A percentile compares a stretch with the other conserved stretches of the same genome.
phyloP scores from a whole-genome alignment of 176 grass and related monocot genomes.

The Oryza officinalis region DNA sequence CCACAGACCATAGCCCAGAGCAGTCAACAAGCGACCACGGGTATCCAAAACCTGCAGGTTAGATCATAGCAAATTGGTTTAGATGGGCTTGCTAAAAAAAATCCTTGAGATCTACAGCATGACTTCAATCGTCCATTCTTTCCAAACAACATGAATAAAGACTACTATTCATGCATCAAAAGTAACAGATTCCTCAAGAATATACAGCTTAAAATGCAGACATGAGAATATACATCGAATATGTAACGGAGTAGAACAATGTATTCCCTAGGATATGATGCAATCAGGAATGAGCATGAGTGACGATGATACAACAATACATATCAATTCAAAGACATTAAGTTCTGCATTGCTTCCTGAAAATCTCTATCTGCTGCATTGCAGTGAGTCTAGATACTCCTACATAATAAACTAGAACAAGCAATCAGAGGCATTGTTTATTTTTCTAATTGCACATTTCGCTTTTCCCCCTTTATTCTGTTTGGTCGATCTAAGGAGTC shows the following conservation, averaged over 20 bases:
- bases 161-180: neutral
- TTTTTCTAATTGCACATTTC: neutral
- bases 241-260: neutral
- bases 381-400: neutral
- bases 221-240: neutral
- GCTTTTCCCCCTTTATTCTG: neutral
- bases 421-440: neutral
- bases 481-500: neutral
- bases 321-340: neutral
- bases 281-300: neutral
- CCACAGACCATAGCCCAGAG: conserved; percentile 89
- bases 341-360: neutral
- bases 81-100: neutral
- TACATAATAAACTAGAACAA: neutral
- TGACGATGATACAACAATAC: neutral
- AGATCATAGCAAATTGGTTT: neutral
- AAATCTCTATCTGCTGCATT: neutral
- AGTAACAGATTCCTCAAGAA: neutral
- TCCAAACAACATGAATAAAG: neutral
- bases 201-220: neutral
- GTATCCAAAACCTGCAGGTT: conserved; percentile 85
- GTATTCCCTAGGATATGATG: neutral
- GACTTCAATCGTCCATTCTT: neutral
- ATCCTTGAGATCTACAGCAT: neutral
- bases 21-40: conserved; percentile 78